These are phyloP conservation scores for Paraphoma chrysanthemicola DNA, from an alignment of 2,329 filamentous ascomycete genomes.

Conservation along the genomic window DNA sequence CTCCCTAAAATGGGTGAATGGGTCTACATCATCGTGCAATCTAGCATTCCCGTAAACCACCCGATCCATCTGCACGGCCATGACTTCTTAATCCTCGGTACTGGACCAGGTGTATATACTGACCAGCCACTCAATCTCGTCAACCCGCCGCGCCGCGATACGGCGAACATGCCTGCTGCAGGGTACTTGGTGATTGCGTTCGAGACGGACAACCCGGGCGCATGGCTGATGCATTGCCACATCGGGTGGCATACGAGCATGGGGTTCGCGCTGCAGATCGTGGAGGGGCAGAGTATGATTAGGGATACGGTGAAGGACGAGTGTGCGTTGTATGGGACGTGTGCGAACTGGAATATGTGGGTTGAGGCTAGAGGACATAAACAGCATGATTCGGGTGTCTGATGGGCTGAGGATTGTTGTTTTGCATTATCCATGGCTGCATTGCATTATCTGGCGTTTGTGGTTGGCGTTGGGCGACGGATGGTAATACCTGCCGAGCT, in stretches of 20 bases:
- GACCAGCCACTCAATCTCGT: constrained; percentile 14
- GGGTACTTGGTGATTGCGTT: constrained; percentile 59
- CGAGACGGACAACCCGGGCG: constrained; percentile 60
- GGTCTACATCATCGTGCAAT: constrained; percentile 51
- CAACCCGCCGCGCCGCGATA: constrained; percentile 39
- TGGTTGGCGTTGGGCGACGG: too few species aligned
- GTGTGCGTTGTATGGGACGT: constrained; percentile 23
- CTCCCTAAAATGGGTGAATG: constrained; percentile 39
- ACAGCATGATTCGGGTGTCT: constrained; percentile 33
- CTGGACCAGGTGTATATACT: constrained; percentile 36
- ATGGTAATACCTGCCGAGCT: not conserved
- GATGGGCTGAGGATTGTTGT: not conserved
- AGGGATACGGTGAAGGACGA: constrained; percentile 16
- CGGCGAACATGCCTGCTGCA: constrained; percentile 31
- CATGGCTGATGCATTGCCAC: constrained; percentile 44
- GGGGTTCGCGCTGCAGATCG: constrained; percentile 58
- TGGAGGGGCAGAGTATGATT: constrained; percentile 45
- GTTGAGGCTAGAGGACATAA: constrained; percentile 12
- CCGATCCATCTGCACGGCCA: constrained; percentile 56
- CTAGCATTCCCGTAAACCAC: constrained; percentile 41
- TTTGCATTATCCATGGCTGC: not conserved
- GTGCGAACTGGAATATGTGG: constrained; percentile 31
- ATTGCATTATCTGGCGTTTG: too few species aligned
- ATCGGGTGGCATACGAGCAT: constrained; percentile 53
- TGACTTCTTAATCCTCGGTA: constrained; percentile 62